These are phyloP conservation scores for Monosporascus sp. DNA, from an alignment of 2,329 filamentous ascomycete genomes.

Conservation along the genomic window DNA sequence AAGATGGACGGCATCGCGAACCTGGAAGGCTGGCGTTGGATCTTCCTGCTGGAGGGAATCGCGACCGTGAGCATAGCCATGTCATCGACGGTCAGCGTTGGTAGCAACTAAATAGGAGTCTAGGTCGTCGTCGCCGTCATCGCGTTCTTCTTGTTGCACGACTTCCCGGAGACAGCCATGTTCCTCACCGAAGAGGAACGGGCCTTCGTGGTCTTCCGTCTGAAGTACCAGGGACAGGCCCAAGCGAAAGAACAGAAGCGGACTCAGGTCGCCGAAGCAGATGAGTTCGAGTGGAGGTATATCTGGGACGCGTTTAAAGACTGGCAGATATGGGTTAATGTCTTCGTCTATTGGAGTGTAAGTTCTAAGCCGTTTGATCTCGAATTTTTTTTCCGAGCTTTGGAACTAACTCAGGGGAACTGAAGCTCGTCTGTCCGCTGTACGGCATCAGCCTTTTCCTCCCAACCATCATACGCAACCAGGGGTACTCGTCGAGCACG, in stretches of 20 bases:
- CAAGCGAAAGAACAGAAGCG: conserved; percentile 35
- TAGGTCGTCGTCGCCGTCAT: conserved; percentile 52
- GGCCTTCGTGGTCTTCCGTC: conserved; percentile 62
- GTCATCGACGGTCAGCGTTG: not conserved
- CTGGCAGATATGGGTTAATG: conserved; percentile 67
- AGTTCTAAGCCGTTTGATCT: conserved; percentile 18
- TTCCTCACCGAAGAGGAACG: conserved; percentile 71
- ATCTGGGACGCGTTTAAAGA: conserved; percentile 69
- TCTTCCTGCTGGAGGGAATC: conserved; percentile 66
- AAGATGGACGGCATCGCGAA: conserved; percentile 64
- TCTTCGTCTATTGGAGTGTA: conserved; percentile 62
- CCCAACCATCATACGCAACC: conserved; percentile 57
- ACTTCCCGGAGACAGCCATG: conserved; percentile 73
- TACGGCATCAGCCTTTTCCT: conserved; percentile 56
- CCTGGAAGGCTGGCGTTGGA: conserved; percentile 58
- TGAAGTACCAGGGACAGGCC: conserved; percentile 59
- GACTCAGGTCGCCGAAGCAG: conserved; percentile 53
- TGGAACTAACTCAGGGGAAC: conserved; percentile 29
- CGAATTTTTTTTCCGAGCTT: conserved; percentile 20
- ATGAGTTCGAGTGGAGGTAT: conserved; percentile 71
- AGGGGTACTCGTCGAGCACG: conserved; percentile 51
- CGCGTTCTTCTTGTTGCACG: conserved; percentile 68
- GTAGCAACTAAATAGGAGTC: conserved; percentile 2
- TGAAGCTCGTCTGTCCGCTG: conserved; percentile 46
- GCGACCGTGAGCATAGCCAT: conserved; percentile 46